Percentiles rank a stretch among this genome's conserved stretches.
These are phyloP conservation scores for Pichia gijzeniarum DNA, from an alignment of 805 yeast genomes.

Conservation along the genomic window DNA sequence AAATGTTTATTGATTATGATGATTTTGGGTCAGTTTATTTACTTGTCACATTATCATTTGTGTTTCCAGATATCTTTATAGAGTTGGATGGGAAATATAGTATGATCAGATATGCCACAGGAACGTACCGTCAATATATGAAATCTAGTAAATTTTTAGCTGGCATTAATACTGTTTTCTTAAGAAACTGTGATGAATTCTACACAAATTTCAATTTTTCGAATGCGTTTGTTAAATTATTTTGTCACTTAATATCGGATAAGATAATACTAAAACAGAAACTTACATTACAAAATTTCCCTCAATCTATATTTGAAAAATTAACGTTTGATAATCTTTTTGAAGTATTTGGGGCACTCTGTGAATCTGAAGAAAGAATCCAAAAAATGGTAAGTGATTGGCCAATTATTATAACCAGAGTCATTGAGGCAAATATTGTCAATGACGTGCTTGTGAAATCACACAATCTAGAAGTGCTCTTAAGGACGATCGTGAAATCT, in stretches of 20 bases:
- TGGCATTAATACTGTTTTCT: conserved; percentile 22
- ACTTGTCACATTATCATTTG: conserved; percentile 5
- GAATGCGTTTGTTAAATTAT: conserved; percentile 1
- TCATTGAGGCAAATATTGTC: neutral
- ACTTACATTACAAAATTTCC: neutral
- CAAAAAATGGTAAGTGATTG: conserved; percentile 22
- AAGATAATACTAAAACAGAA: neutral
- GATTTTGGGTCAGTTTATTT: conserved; percentile 8
- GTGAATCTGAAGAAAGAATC: conserved; percentile 19
- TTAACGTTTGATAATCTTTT: conserved; percentile 10
- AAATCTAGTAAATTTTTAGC: conserved; percentile 23
- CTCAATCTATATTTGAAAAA: conserved; percentile 10
- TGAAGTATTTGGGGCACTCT: conserved; percentile 16
- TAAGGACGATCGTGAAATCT: neutral
- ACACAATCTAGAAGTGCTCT: neutral
- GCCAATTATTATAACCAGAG: conserved; percentile 9
- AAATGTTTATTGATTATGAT: conserved; percentile 1
- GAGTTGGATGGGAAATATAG: conserved; percentile 19
- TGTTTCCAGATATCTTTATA: conserved; percentile 17
- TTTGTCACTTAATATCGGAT: conserved; percentile 2
- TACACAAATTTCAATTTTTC: conserved; percentile 17
- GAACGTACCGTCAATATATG: conserved; percentile 10
- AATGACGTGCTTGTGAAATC: neutral
- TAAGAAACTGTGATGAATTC: conserved; percentile 15
- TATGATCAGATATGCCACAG: conserved; percentile 19